A percentile compares a stretch with the other conserved stretches of the same genome.
phyloP scores from a whole-genome alignment of 306 rosid genomes.

The Prunus fruticosa region DNA sequence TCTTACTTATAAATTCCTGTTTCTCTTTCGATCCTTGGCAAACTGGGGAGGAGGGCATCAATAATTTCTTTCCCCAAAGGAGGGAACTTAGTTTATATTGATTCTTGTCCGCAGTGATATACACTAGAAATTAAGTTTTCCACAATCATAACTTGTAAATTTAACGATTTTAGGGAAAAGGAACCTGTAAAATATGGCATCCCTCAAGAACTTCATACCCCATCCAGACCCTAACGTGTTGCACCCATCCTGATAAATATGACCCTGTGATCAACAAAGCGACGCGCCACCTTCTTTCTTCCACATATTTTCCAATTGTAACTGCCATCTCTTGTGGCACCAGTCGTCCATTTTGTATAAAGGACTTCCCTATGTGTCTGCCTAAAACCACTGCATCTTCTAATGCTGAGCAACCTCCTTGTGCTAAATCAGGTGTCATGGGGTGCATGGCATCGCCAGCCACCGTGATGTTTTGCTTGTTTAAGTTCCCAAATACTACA shows the following conservation, averaged over 20 bases:
- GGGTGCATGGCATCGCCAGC: constrained; percentile 27
- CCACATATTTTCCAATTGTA: constrained; percentile 3
- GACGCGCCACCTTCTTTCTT: constrained; percentile 29
- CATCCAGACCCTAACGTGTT: constrained; percentile 11
- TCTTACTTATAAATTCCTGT: no score
- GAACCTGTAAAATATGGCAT: constrained; percentile 10
- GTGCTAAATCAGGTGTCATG: constrained; percentile 23
- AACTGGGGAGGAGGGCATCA: no score
- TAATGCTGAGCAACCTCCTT: constrained; percentile 8
- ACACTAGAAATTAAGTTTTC: not conserved
- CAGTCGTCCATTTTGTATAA: not conserved
- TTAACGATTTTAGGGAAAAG: not conserved
- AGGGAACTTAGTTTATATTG: no score
- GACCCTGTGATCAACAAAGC: constrained; percentile 2
- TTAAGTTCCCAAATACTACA: constrained; percentile 3
- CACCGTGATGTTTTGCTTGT: constrained; percentile 15
- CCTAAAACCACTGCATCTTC: constrained; percentile 25
- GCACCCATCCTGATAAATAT: constrained; percentile 24
- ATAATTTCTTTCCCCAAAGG: no score
- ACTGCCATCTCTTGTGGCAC: not conserved
- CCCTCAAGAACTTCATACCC: constrained; percentile 16
- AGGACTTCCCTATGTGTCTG: not conserved
- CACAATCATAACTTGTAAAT: constrained; percentile 12
- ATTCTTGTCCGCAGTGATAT: no score
- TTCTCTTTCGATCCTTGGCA: no score